Percentiles rank a stretch among this genome's conserved stretches.
Conservation (phyloP, 345 rosid genomes). For the Eucalyptus victrix region DNA sequence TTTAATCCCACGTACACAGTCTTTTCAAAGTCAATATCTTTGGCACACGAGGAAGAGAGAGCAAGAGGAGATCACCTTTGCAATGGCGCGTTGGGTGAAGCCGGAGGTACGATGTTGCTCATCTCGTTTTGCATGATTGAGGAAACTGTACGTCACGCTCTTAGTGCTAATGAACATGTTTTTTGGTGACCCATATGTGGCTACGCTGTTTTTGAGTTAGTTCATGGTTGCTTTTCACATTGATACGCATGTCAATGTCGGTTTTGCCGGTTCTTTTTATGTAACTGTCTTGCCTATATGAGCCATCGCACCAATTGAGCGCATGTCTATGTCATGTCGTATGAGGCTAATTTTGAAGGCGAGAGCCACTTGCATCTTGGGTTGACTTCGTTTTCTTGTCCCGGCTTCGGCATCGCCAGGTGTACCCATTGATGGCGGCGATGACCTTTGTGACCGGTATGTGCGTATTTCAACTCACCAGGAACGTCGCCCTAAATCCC, state of each 20-base stretch:
- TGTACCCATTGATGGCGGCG: conserved; percentile 65
- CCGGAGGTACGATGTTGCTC: conserved; percentile 41
- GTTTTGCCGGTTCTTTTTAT: background rate
- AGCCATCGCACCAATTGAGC: background rate
- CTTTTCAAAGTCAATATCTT: background rate
- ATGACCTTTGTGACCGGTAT: conserved; percentile 58
- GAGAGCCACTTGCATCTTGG: background rate
- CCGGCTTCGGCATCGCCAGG: conserved; percentile 2
- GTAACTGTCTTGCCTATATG: background rate
- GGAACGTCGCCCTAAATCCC: conserved; percentile 46
- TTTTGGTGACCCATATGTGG: background rate
- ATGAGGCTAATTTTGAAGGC: background rate
- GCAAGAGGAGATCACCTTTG: background rate
- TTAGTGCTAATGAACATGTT: background rate
- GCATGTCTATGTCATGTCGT: background rate
- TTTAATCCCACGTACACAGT: background rate
- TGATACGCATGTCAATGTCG: background rate
- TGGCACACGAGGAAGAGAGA: background rate
- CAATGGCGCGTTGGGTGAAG: conserved; percentile 61
- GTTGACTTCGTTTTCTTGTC: background rate
- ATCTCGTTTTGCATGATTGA: background rate
- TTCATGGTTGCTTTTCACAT: background rate
- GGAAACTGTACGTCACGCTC: background rate
- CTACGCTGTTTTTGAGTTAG: background rate
- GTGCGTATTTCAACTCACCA: conserved; percentile 57